phyloP scores from a whole-genome alignment of 805 yeast species.

The Candida lessepsii region DNA sequence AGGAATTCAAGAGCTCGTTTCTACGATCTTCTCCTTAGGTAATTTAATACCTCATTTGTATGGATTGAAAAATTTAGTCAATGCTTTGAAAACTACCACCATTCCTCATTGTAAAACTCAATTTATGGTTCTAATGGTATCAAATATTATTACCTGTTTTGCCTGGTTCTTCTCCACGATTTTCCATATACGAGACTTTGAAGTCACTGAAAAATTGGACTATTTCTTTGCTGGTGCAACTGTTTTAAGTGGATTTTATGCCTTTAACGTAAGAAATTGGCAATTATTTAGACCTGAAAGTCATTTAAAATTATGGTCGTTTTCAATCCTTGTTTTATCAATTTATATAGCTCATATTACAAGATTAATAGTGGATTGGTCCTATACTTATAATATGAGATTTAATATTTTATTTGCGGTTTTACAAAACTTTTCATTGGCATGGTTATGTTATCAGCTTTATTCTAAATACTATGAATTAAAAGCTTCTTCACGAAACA shows the following conservation, averaged over 20 bases:
- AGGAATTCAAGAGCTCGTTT: conserved; percentile 85
- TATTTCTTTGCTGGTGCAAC: conserved; percentile 92
- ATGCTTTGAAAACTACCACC: conserved; percentile 9
- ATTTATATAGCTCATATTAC: conserved; percentile 65
- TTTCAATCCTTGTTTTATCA: conserved; percentile 42
- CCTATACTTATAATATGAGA: conserved; percentile 90
- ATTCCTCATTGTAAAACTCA: conserved; percentile 7
- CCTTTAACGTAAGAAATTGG: conserved; percentile 59
- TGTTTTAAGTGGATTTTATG: conserved; percentile 76
- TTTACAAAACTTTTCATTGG: conserved; percentile 56
- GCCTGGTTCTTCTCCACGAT: conserved; percentile 89
- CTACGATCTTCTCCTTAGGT: conserved; percentile 71
- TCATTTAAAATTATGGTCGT: conserved; percentile 23
- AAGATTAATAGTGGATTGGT: conserved; percentile 72
- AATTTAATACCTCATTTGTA: conserved; percentile 48
- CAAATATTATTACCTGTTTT: conserved; percentile 22
- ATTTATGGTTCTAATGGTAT: conserved; percentile 4
- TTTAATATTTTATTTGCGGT: conserved; percentile 82
- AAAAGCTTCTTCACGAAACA: not conserved
- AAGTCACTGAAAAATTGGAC: conserved; percentile 79
- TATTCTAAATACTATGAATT: conserved; percentile 30
- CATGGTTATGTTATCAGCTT: conserved; percentile 28
- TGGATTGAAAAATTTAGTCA: conserved; percentile 37
- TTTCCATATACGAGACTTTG: conserved; percentile 83
- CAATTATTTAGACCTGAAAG: conserved; percentile 48